Evolutionary conservation across 2,329 filamentous ascomycete genomes (phyloP).

Genomic region (Colletotrichum chlorophyti): DNA sequence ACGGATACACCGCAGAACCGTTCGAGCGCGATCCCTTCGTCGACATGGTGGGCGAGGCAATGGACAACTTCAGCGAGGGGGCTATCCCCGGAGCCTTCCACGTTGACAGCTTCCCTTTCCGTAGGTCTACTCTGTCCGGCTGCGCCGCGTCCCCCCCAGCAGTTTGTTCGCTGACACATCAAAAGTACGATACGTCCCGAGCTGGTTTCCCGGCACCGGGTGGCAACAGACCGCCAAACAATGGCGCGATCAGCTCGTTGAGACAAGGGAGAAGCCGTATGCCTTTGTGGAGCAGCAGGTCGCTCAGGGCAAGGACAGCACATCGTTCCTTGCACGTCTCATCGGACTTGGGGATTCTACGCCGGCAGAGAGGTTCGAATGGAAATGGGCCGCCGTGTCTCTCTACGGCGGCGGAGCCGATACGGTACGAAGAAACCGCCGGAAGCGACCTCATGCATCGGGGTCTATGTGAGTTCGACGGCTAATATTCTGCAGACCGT

Average conservation of each 20-base stretch:
- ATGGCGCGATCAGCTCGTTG: conserved; percentile 11
- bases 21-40: conserved; percentile 27
- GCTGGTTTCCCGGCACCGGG: conserved; percentile 27
- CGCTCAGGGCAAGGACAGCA: conserved; percentile 14
- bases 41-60: conserved; percentile 12
- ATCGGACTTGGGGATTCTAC: neutral
- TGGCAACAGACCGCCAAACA: conserved; percentile 24
- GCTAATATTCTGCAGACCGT: conserved; percentile 31
- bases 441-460: neutral
- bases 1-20: conserved; percentile 28
- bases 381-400: conserved; percentile 19
- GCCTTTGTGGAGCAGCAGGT: conserved; percentile 34
- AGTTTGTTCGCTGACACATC: neutral
- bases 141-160: too few relatives aligned
- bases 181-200: conserved; percentile 34
- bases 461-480: neutral
- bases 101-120: conserved; percentile 30
- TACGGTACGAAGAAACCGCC: conserved; percentile 32
- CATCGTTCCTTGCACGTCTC: conserved; percentile 16
- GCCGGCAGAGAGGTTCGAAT: neutral
- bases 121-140: neutral
- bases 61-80: conserved; percentile 25
- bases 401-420: conserved; percentile 29
- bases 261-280: conserved; percentile 22
- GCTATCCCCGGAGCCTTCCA: conserved; percentile 27